Conservation (phyloP, 2,329 filamentous ascomycete genomes). For the Neofusicoccum parvum region DNA sequence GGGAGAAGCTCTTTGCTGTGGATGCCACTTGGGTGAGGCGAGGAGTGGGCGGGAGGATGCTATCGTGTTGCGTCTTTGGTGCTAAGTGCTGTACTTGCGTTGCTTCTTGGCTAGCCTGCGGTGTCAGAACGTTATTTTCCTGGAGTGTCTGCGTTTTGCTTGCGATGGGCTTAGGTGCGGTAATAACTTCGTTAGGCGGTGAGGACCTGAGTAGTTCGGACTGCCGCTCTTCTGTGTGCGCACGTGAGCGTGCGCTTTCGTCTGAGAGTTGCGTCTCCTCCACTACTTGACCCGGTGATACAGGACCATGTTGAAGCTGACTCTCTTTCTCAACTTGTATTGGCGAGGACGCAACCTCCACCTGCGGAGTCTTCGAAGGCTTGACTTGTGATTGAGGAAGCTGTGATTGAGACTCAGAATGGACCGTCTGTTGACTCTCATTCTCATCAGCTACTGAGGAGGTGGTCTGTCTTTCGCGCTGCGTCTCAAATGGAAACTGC, state of each 20-base stretch:
- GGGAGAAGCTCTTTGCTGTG: conserved; percentile 12
- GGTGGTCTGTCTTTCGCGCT: not conserved
- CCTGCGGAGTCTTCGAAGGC: not conserved
- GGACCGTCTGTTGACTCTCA: not conserved
- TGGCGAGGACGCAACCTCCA: not conserved
- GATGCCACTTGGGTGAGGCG: conserved; percentile 40
- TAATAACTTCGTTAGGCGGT: not conserved
- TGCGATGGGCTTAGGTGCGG: not conserved
- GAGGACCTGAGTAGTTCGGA: too few species aligned
- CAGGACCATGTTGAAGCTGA: not conserved
- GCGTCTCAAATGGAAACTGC: not conserved
- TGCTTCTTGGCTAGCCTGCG: conserved; percentile 32
- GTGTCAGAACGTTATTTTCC: conserved; percentile 21
- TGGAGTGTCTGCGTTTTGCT: not conserved
- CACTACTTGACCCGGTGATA: not conserved
- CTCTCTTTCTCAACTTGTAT: not conserved
- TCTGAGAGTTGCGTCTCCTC: not conserved
- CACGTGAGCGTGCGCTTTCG: not conserved
- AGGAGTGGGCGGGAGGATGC: conserved; percentile 38
- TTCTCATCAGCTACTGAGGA: not conserved
- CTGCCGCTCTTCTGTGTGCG: too few species aligned
- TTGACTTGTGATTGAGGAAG: too few species aligned
- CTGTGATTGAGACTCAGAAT: not conserved
- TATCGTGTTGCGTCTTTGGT: conserved; percentile 23
- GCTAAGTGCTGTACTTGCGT: conserved; percentile 28